Evolutionary conservation across 2,329 filamentous ascomycete species (phyloP).

Genomic region (Grosmannia huntii): DNA sequence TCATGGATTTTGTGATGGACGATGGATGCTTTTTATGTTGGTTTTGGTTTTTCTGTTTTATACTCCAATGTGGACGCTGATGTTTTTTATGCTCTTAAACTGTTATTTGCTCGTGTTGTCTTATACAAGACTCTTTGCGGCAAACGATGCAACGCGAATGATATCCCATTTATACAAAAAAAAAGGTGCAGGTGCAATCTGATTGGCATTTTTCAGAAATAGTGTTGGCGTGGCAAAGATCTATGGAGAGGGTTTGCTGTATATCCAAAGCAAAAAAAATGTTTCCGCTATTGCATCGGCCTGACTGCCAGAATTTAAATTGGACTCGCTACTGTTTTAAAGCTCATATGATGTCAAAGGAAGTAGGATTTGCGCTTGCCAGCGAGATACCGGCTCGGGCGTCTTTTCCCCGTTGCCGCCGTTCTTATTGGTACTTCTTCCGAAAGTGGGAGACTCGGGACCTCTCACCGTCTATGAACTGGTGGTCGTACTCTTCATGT

Average conservation of each 20-base stretch:
- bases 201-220: background rate
- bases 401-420: no score
- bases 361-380: no score
- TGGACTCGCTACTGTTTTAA: no score
- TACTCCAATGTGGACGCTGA: background rate
- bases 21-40: constrained; percentile 4
- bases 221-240: background rate
- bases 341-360: no score
- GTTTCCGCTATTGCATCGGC: no score
- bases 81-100: background rate
- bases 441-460: no score
- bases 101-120: background rate
- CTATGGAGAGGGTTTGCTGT: background rate
- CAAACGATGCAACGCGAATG: constrained; percentile 10
- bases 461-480: no score
- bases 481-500: no score
- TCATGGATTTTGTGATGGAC: constrained; percentile 9
- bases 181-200: constrained; percentile 1
- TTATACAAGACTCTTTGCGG: background rate
- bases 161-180: constrained; percentile 9
- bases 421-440: no score
- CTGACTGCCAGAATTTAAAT: no score
- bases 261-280: background rate
- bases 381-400: no score
- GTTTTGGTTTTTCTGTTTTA: background rate